A percentile compares a stretch with the other conserved stretches of the same genome.
Conservation (phyloP, 805 yeast species). For the Kodamaea lidongshanica region DNA sequence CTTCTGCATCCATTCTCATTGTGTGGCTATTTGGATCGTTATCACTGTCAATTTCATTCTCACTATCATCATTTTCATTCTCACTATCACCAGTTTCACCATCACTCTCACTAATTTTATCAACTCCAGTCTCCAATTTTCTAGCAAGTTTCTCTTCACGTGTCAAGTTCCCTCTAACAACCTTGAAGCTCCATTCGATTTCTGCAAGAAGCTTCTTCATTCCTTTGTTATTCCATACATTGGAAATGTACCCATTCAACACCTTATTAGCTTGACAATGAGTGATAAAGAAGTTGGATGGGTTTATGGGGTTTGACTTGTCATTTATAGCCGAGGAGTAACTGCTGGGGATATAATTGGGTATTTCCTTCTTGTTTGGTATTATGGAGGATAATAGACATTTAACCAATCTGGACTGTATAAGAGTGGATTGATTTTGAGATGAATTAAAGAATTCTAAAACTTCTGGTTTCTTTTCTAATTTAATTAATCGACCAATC, state of each 20-base stretch:
- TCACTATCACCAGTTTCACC: constrained; percentile 12
- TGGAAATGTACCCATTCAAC: constrained; percentile 44
- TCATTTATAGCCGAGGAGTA: constrained; percentile 19
- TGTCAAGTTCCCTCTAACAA: constrained; percentile 42
- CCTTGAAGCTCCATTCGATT: constrained; percentile 40
- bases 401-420: constrained; percentile 30
- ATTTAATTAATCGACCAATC: constrained; percentile 20
- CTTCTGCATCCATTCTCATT: constrained; percentile 17
- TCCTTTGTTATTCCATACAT: constrained; percentile 39
- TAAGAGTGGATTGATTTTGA: constrained; percentile 18
- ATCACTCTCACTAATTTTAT: constrained; percentile 13
- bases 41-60: constrained; percentile 16
- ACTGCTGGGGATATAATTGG: constrained; percentile 29
- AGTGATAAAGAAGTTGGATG: constrained; percentile 40
- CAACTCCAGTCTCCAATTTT: constrained; percentile 19
- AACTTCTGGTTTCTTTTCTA: constrained; percentile 14
- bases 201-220: constrained; percentile 31
- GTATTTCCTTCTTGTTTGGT: constrained; percentile 30
- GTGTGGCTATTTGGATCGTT: constrained; percentile 11
- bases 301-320: constrained; percentile 32
- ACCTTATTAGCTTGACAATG: constrained; percentile 35
- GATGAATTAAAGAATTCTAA: constrained; percentile 17
- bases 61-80: constrained; percentile 20
- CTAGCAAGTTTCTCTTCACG: constrained; percentile 30
- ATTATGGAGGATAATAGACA: constrained; percentile 22